Conservation (phyloP, 768 basidiomycete genomes). For the Russula earlei region DNA sequence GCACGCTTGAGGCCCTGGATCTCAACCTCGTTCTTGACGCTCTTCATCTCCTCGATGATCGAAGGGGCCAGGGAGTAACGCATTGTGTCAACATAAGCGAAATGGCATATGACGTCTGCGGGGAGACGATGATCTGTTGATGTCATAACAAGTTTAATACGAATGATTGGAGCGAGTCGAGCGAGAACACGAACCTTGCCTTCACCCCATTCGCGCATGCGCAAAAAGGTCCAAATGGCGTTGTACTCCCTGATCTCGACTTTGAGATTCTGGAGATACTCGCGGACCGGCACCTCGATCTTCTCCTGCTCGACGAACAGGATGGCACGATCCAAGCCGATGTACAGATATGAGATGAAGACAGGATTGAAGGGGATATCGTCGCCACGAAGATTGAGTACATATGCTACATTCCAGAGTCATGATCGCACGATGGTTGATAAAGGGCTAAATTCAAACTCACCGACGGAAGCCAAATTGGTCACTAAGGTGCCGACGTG, state of each 20-base stretch:
- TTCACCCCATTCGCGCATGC: conserved; percentile 65
- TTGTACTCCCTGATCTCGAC: conserved; percentile 61
- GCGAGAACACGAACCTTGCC: conserved; percentile 45
- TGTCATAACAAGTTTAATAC: neutral
- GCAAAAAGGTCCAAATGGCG: conserved; percentile 70
- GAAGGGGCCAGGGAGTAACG: conserved; percentile 69
- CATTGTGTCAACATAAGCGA: conserved; percentile 77
- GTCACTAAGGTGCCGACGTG: conserved; percentile 62
- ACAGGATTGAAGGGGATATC: conserved; percentile 91
- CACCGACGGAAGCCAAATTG: conserved; percentile 63
- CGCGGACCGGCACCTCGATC: conserved; percentile 44
- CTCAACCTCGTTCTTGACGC: conserved; percentile 83
- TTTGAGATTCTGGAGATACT: conserved; percentile 47
- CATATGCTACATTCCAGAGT: conserved; percentile 47
- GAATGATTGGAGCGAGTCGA: neutral
- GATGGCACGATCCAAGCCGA: conserved; percentile 50
- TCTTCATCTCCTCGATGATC: conserved; percentile 66
- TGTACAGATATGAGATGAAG: conserved; percentile 79
- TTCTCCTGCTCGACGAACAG: conserved; percentile 72
- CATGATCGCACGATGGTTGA: conserved; percentile 4
- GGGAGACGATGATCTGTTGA: conserved; percentile 51
- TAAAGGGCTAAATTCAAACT: conserved; percentile 19
- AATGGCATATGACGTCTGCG: conserved; percentile 74
- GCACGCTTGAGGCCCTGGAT: conserved; percentile 75
- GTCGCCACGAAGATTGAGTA: conserved; percentile 80